Base-by-base conservation (phyloP, 306 rosid species). In the Lathyrus tuberosus region DNA sequence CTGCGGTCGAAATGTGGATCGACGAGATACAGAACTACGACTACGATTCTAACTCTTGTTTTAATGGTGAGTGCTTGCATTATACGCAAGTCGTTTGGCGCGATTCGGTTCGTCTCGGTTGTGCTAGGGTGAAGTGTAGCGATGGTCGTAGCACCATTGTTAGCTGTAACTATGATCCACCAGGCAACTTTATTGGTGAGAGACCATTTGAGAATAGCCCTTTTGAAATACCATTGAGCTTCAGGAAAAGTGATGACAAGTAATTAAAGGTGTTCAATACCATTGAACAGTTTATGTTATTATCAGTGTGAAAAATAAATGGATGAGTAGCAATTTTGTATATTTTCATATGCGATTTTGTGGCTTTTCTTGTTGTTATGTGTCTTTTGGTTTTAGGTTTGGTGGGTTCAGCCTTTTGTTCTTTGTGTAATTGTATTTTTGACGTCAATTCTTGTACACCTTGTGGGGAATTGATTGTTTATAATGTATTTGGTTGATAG, bases 61-160 rank as follows among this genome's bases (percentile, higher is more conserved):
- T 28, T 4, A 40, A 44, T 1, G 87, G 83, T 1, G 56, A 73
- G 70, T 17, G 80, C 56, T 1, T 58, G 76, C 57, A 52, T 84
- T 35, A 5, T 49, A 49, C 56, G 3, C 56, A 49, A 17, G 84
- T 80, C 2, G 81, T 84, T 17, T 87, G 89, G 89, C 58, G 8
- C 0, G 26, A 80, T 35, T 65, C 92, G 0, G 6, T 6, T 0
- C 76, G 81, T 2, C 17, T 87, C 6, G 89, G 87, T 11, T 87
- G 89, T 69, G 86, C 87, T n/a, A 84, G 75, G 70, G 87, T 78
- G 5, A 76, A 3, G 16, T 87, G 91, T 57, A 41, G 65, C 26
- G 70, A 72, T n/a, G 80, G 82, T 0, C 51, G 51, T 49, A 10
- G 75, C 77, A 44, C 65, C 42, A 1, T 70, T 31, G 22, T 84